A percentile compares a stretch with the other conserved stretches of the same genome.
phyloP scores from a whole-genome alignment of 2,329 filamentous ascomycete species.

The Alternaria arborescens region DNA sequence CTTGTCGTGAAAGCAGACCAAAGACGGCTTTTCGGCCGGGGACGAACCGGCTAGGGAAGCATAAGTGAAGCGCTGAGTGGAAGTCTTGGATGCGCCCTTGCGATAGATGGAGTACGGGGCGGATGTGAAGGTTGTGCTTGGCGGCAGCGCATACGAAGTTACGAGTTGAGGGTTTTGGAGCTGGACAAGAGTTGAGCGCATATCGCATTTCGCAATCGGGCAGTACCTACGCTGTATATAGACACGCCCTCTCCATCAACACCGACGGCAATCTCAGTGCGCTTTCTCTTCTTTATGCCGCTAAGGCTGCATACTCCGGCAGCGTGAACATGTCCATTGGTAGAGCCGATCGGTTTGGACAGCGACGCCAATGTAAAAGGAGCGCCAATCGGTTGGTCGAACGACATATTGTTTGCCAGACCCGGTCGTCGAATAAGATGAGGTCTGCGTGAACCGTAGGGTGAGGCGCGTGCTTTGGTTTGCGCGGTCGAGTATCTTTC shows the following conservation, averaged over 20 bases:
- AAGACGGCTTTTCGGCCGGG: constrained; percentile 57
- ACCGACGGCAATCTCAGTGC: constrained; percentile 67
- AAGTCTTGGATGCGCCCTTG: constrained; percentile 55
- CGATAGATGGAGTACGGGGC: constrained; percentile 67
- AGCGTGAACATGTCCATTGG: constrained; percentile 52
- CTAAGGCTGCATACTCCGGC: constrained; percentile 63
- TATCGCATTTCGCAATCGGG: constrained; percentile 5
- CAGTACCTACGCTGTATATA: constrained; percentile 66
- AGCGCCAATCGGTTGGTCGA: constrained; percentile 46
- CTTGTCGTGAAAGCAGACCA: constrained; percentile 65
- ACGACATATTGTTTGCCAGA: constrained; percentile 49
- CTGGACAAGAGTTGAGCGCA: constrained; percentile 49
- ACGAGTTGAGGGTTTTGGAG: constrained; percentile 68
- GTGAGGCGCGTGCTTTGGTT: constrained; percentile 24
- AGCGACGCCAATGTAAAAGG: constrained; percentile 56
- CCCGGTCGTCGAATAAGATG: constrained; percentile 16
- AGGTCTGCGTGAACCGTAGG: constrained; percentile 36
- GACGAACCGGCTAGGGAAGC: constrained; percentile 59
- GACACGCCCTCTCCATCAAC: constrained; percentile 69
- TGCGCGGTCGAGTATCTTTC: constrained; percentile 19
- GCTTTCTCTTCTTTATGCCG: constrained; percentile 67
- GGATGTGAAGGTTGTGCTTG: constrained; percentile 65
- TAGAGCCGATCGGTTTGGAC: constrained; percentile 53
- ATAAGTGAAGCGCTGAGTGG: constrained; percentile 65
- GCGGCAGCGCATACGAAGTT: constrained; percentile 69